Conservation (phyloP, 1,284 basidiomycete species). For the Sutorius eximius region DNA sequence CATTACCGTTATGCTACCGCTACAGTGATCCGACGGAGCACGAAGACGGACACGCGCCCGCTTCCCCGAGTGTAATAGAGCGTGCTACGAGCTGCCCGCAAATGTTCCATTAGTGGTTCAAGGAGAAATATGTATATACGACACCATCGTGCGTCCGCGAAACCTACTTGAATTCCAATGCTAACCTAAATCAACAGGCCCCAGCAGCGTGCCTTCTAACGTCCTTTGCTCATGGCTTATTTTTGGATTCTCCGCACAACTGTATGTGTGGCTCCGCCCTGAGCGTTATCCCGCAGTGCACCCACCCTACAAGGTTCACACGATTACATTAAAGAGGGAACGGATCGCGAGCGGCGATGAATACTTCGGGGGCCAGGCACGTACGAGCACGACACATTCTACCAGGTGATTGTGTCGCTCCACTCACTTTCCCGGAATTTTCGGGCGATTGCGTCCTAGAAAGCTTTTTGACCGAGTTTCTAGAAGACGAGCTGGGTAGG, state of each 20-base stretch:
- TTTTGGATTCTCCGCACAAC: not conserved
- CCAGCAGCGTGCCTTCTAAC: not conserved
- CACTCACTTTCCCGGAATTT: not conserved
- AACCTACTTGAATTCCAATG: not conserved
- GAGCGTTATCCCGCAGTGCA: conserved; percentile 2
- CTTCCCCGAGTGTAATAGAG: not conserved
- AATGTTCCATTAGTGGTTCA: not conserved
- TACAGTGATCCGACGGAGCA: not conserved
- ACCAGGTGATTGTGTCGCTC: not conserved
- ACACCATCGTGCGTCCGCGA: not conserved
- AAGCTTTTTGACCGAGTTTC: not conserved
- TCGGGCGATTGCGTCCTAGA: conserved; percentile 7
- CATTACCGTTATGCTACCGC: too few relatives aligned
- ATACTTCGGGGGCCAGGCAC: not conserved
- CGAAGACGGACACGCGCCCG: not conserved
- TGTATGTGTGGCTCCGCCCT: not conserved
- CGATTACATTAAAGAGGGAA: conserved; percentile 6
- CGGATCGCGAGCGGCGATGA: conserved; percentile 16
- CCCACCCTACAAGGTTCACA: not conserved
- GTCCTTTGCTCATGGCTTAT: not conserved
- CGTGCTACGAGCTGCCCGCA: not conserved
- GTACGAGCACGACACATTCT: not conserved
- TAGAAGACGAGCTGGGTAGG: not conserved
- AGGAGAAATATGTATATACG: not conserved
- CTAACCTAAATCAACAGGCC: not conserved